These are phyloP conservation scores for Lasiosphaeria miniovina DNA, from an alignment of 495 filamentous ascomycete species.

Conservation along the genomic window DNA sequence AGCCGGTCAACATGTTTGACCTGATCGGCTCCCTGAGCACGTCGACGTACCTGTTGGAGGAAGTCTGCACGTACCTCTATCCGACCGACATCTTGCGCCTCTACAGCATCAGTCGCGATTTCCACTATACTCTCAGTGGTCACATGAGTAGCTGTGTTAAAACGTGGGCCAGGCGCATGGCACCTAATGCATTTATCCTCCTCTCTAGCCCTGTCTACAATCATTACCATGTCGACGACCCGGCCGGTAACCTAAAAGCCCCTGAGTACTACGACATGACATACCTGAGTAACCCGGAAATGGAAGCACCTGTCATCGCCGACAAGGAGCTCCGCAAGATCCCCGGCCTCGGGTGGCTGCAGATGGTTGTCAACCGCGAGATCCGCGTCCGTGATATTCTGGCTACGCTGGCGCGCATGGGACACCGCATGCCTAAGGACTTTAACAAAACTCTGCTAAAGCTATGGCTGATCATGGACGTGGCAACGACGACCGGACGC, in stretches of 20 bases:
- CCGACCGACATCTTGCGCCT: constrained; percentile 51
- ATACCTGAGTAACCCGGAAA: constrained; percentile 13
- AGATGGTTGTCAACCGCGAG: constrained; percentile 29
- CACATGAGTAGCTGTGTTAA: constrained; percentile 39
- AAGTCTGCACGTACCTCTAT: constrained; percentile 48
- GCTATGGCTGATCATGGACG: constrained; percentile 66
- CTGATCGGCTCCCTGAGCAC: constrained; percentile 49
- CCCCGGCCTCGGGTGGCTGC: constrained; percentile 31
- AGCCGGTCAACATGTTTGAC: constrained; percentile 34
- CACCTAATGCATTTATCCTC: constrained; percentile 37
- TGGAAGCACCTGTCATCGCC: constrained; percentile 7
- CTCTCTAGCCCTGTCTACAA: constrained; percentile 49
- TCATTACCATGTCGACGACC: constrained; percentile 49
- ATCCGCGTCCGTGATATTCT: constrained; percentile 50
- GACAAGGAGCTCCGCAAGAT: constrained; percentile 19
- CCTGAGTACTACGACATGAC: constrained; percentile 17
- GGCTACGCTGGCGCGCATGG: constrained; percentile 44
- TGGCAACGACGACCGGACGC: constrained; percentile 48
- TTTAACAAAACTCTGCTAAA: constrained; percentile 50
- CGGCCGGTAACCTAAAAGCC: constrained; percentile 30
- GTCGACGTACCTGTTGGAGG: constrained; percentile 47
- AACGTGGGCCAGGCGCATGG: constrained; percentile 29
- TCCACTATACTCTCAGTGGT: constrained; percentile 50
- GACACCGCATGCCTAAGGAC: constrained; percentile 48
- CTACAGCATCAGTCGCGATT: constrained; percentile 55